A percentile compares a stretch with the other conserved stretches of the same genome.
Evolutionary conservation across 1,284 basidiomycete species (phyloP).

Genomic region (Inonotus hispidus): DNA sequence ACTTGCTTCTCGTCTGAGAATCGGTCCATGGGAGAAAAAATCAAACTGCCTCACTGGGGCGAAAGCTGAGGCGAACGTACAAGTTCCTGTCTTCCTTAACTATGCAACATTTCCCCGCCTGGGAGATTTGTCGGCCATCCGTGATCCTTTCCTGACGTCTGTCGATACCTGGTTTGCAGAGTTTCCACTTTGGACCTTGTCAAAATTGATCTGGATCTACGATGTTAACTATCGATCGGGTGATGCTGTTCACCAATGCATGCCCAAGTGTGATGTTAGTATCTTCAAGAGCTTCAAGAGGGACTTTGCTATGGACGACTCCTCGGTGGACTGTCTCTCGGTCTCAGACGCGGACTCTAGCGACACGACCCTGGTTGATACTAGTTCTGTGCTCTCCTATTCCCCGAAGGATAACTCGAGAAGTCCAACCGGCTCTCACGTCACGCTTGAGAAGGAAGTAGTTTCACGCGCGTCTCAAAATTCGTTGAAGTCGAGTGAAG

Average conservation of each 20-base stretch:
- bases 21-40: conserved; percentile 3
- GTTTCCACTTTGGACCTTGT: conserved; percentile 19
- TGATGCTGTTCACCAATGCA: neutral
- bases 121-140: conserved; percentile 15
- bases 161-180: conserved; percentile 17
- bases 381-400: neutral
- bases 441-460: neutral
- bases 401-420: neutral
- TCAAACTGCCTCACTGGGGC: neutral
- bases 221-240: conserved; percentile 14
- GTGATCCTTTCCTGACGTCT: conserved; percentile 15
- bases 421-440: neutral
- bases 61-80: neutral
- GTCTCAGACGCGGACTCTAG: conserved; percentile 8
- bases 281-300: neutral
- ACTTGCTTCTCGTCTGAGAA: neutral
- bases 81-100: conserved; percentile 2
- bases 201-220: conserved; percentile 17
- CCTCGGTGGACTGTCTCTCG: conserved; percentile 8
- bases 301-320: conserved; percentile 7
- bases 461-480: neutral
- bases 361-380: conserved; percentile 8
- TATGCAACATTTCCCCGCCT: conserved; percentile 17
- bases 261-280: neutral
- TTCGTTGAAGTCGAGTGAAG: neutral